phyloP scores from a whole-genome alignment of 2,329 filamentous ascomycete genomes.

The Botrytis paeoniae region DNA sequence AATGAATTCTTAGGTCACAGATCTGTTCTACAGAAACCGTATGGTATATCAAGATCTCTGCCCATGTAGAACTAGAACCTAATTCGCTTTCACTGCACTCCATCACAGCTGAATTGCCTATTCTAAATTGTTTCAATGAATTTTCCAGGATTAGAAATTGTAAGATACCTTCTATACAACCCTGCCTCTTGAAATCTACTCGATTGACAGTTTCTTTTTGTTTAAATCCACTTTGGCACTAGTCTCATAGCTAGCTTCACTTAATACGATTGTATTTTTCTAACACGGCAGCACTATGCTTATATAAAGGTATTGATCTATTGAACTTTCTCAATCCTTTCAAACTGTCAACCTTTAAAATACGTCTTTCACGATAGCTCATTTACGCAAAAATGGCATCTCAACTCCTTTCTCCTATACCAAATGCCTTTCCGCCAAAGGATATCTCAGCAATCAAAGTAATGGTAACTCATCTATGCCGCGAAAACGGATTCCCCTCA shows the following conservation, averaged over 20 bases:
- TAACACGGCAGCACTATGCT: background rate
- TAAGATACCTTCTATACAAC: background rate
- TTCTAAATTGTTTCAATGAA: background rate
- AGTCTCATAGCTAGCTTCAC: background rate
- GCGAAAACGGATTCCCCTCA: background rate
- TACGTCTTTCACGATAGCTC: background rate
- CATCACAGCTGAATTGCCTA: background rate
- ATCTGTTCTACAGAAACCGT: background rate
- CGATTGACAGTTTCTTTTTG: background rate
- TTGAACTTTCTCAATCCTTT: background rate
- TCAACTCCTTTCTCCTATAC: background rate
- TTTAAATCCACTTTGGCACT: too few species aligned
- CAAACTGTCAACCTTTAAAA: background rate
- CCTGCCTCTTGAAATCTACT: background rate
- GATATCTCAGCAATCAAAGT: background rate
- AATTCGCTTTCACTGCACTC: background rate
- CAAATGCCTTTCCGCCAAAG: background rate
- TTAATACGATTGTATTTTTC: background rate
- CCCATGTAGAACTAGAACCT: background rate
- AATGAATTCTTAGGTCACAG: background rate
- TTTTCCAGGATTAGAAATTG: accelerated
- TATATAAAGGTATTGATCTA: background rate
- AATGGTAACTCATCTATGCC: background rate
- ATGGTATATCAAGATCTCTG: background rate
- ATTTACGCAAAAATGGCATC: background rate